A percentile compares a stretch with the other conserved stretches of the same genome.
These are phyloP conservation scores for Citrus australasica DNA, from an alignment of 345 rosid genomes.

Conservation along the genomic window DNA sequence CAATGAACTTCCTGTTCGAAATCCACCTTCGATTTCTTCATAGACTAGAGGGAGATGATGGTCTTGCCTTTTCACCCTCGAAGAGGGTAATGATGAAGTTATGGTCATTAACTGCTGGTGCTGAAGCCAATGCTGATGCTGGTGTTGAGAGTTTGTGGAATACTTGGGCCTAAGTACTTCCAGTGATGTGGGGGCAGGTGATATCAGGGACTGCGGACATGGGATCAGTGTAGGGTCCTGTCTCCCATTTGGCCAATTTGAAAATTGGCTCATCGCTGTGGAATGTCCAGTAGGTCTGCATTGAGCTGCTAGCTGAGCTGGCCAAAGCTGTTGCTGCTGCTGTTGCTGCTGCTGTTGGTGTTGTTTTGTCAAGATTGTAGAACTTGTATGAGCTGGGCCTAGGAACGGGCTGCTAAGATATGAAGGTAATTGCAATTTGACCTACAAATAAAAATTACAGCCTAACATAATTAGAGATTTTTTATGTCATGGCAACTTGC, in stretches of 20 bases:
- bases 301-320: conserved; percentile 44
- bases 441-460: conserved; percentile 27
- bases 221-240: conserved; percentile 34
- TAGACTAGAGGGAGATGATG: conserved; percentile 36
- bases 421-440: conserved; percentile 41
- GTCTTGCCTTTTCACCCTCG: conserved; percentile 46
- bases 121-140: conserved; percentile 28
- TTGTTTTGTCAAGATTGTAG: conserved; percentile 31
- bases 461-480: not conserved
- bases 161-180: conserved; percentile 32
- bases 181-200: conserved; percentile 26
- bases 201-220: conserved; percentile 15
- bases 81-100: conserved; percentile 32
- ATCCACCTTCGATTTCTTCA: conserved; percentile 34
- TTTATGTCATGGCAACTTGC: not conserved
- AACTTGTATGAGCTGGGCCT: conserved; percentile 21
- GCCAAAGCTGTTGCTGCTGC: conserved; percentile 35
- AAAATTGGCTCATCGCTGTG: conserved; percentile 33
- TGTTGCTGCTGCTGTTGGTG: conserved; percentile 25
- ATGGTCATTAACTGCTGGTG: conserved; percentile 36
- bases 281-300: conserved; percentile 31
- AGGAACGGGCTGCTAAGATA: conserved; percentile 33
- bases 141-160: conserved; percentile 30
- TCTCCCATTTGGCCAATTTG: conserved; percentile 41
- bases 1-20: conserved; percentile 34